Evolutionary conservation across 371 early-diverging fungal genomes (phyloP), one percentile per base, ranked within the genome.

Genomic region (Rhizomucor pusillus): DNA sequence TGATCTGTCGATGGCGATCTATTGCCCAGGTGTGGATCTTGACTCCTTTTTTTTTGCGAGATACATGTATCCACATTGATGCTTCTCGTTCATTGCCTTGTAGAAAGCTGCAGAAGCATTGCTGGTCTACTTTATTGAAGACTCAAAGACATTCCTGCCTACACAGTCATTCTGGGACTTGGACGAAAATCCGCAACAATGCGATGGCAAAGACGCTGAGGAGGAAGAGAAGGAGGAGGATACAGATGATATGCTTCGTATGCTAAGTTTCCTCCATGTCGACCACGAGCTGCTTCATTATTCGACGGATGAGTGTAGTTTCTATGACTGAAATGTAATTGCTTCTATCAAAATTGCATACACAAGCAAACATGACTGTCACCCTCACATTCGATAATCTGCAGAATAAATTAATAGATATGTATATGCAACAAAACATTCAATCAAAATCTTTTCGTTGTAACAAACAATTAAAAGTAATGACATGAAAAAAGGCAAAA

Each of bases 241-340:
- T 11, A 36, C 35, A 0, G 57, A 62, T 19, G 39, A 43, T 6
- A 50, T 52, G 48, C 46, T 39, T n/a, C 49, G 39, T 0, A 51
- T 62, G 54, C 43, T 62, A 9, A 22, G 35, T 5, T 9, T 16
- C 1, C 36, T 62, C 22, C 36, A 25, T 5, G 43, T 62, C 25
- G 57, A 62, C 40, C 62, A 39, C 11, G 48, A 56, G 9, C 16
- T 62, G 19, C 45, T 62, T 34, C 52, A 33, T 5, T 62, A 62
- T 44, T 48, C 54, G 9, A 1, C 37, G 43, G 55, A 60, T 44
- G 50, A 20, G 6, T 23, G 25, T 4, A 25, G 37, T 14, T 56
- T 56, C 20, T 49, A 56, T 33, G 47, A 54, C 10, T 55, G 18
- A 55, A 10, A 12, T 10, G 43, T 41, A 20, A n/a, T n/a, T n/a